A percentile compares a stretch with the other conserved stretches of the same genome.
These are phyloP conservation scores for Aspergillus amoenus DNA, from an alignment of 2,329 filamentous ascomycete genomes.

Conservation along the genomic window DNA sequence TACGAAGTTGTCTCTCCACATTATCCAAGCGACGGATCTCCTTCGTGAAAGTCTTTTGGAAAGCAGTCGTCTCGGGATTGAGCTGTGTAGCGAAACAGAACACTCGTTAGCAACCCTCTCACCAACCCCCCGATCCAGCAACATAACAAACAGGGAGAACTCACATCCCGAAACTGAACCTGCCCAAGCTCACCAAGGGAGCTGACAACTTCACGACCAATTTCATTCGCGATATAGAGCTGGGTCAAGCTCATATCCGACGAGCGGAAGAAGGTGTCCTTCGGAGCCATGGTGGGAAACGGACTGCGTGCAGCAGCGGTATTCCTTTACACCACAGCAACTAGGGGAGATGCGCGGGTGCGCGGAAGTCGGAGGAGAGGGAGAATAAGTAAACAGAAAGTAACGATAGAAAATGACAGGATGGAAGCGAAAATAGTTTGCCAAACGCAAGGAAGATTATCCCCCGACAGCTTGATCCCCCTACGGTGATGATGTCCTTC, in stretches of 20 bases:
- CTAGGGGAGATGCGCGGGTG: slow-evolving; percentile 6
- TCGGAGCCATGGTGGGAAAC: slow-evolving; percentile 55
- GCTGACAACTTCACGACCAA: slow-evolving; percentile 94
- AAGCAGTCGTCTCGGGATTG: slow-evolving; percentile 88
- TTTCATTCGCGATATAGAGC: slow-evolving; percentile 99
- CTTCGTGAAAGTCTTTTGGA: slow-evolving; percentile 95
- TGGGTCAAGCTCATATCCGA: slow-evolving; percentile 99
- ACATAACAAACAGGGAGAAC: slow-evolving; percentile 32
- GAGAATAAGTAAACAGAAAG: neutral
- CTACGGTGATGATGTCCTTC: slow-evolving; percentile 5
- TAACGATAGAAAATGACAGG: slow-evolving; percentile 12
- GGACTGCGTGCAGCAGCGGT: slow-evolving; percentile 23
- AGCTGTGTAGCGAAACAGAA: slow-evolving; percentile 56
- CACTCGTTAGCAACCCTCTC: neutral
- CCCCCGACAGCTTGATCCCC: slow-evolving; percentile 5
- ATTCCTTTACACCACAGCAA: slow-evolving; percentile 21
- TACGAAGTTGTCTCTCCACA: slow-evolving; percentile 95
- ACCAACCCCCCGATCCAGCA: neutral
- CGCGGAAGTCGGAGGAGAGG: neutral
- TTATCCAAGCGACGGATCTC: slow-evolving; percentile 97
- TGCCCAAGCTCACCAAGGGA: slow-evolving; percentile 93
- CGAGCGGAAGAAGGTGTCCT: slow-evolving; percentile 98
- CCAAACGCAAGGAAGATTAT: slow-evolving; percentile 9
- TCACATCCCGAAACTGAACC: slow-evolving; percentile 95
- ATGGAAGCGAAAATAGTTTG: neutral